Evolutionary conservation across 1,139 yeast genomes (phyloP), one percentile per base, ranked within the genome.

Genomic region (Tardiomyces depauwii): DNA sequence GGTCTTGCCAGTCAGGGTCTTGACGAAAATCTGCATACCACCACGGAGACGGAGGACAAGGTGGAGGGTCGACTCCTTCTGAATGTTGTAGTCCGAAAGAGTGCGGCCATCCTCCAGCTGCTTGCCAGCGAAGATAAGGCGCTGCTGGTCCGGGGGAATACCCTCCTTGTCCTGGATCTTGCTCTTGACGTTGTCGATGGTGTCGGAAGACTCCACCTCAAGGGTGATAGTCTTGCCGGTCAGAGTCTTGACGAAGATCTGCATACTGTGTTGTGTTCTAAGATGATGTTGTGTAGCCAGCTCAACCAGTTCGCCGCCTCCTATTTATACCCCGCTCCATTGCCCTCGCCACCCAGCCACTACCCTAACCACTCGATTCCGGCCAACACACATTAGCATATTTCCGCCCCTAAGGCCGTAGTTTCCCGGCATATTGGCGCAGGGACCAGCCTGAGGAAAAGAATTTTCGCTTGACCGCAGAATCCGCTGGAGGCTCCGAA

Each of bases 221-320:
- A 80, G 70, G 60, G 87, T 82, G 64, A 82, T 80, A 71, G 93
- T 91, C 88, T 91, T 91, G 76, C 97, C 97, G 59, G 97, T 89
- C 70, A 89, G 78, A 74, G 98, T 89, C 78, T 89, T 89, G 78
- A 91, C 96, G 78, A 91, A 91, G 78, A 89, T 89, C 79, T 89
- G 96, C 97, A 89, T 89, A 10, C 18, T 16, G 14, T 14, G 11
- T 40, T 41, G 23, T 19, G 25, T n/a, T 18, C 27, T 23, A 11
- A n/a, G 36, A 30, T 30, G 36, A 30, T 30, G 16, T 21, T 30
- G 36, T 30, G 36, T 5, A 11, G 36, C 36, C 16, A 12, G 7
- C 36, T 12, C 16, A 14, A 30, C 36, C 10, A 12, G 16, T 5
- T 5, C 5, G 11, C 5, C 36, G 36, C 36, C 36, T 3, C 16